Conservation (phyloP, 495 filamentous ascomycete genomes). For the Pyrenula massariospora region DNA sequence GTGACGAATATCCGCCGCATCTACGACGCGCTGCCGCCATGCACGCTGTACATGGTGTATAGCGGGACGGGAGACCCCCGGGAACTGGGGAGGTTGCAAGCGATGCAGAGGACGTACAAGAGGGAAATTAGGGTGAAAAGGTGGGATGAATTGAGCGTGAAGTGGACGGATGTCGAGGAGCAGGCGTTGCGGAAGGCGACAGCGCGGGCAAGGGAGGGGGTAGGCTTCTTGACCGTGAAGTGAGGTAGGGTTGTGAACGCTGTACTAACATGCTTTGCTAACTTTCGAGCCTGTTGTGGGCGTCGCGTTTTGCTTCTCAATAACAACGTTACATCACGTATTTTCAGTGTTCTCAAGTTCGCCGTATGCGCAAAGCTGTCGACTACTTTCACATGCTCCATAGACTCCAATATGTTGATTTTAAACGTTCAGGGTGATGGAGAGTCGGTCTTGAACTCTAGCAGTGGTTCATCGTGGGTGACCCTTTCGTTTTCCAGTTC, state of each 20-base stretch:
- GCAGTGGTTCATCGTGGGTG: too few species aligned
- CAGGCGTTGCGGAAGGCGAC: conserved; percentile 64
- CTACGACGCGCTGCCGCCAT: conserved; percentile 64
- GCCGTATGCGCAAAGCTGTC: too few species aligned
- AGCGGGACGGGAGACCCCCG: conserved; percentile 81
- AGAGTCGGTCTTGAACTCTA: too few species aligned
- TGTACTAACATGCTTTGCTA: too few species aligned
- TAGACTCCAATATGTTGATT: too few species aligned
- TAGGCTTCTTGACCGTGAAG: conserved; percentile 77
- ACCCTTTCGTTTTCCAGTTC: too few species aligned
- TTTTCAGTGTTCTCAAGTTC: too few species aligned
- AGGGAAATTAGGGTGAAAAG: conserved; percentile 67
- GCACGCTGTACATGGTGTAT: conserved; percentile 81
- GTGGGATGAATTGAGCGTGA: conserved; percentile 77
- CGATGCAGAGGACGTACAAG: conserved; percentile 59
- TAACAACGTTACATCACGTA: too few species aligned
- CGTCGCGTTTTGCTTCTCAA: too few species aligned
- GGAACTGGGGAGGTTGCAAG: conserved; percentile 60
- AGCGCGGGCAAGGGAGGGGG: conserved; percentile 56
- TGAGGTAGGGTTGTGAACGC: conserved; percentile 12
- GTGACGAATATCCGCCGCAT: conserved; percentile 54
- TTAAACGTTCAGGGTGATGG: too few species aligned
- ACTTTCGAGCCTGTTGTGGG: too few species aligned
- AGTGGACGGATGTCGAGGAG: conserved; percentile 86
- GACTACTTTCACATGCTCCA: too few species aligned